These are phyloP conservation scores for Coelastrella sp. DNA, from an alignment of 139 green algal species.

Conservation along the genomic window DNA sequence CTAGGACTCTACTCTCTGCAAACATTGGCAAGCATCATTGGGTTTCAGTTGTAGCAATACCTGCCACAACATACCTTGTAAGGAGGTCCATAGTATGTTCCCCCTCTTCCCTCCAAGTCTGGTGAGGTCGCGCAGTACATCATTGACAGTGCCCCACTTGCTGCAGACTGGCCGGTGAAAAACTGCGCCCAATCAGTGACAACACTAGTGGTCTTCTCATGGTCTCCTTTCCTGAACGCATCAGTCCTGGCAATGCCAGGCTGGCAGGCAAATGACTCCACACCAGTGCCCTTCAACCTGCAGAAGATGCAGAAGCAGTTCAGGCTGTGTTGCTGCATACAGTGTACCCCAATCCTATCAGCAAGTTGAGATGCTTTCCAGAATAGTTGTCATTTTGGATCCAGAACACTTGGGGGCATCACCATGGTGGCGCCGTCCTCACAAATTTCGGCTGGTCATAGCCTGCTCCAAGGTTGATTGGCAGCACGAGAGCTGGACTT, in stretches of 20 bases:
- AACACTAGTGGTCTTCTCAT: constrained; percentile 9
- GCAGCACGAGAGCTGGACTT: neutral
- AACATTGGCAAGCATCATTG: neutral
- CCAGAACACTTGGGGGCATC: neutral
- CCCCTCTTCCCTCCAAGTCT: constrained; percentile 21
- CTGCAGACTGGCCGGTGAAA: neutral
- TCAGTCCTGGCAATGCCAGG: constrained; percentile 23
- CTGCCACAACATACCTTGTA: neutral
- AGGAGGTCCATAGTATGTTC: constrained; percentile 2
- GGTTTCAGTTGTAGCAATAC: neutral
- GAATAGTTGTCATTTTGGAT: too few relatives aligned
- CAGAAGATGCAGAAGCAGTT: neutral
- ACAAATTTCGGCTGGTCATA: too few relatives aligned
- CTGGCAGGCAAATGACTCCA: constrained; percentile 25
- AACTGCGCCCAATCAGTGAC: constrained; percentile 31
- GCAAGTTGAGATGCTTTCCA: too few relatives aligned
- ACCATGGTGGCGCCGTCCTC: too few relatives aligned
- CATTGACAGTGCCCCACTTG: neutral
- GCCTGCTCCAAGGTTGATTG: neutral
- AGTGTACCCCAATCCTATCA: neutral
- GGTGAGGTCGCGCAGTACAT: constrained; percentile 15
- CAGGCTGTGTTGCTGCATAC: neutral
- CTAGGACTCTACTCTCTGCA: neutral
- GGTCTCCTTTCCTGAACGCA: constrained; percentile 11
- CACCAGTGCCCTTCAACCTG: constrained; percentile 22